Percentiles rank a stretch among this genome's conserved stretches.
phyloP scores from a whole-genome alignment of 495 filamentous ascomycete species.

The Poronia punctata region DNA sequence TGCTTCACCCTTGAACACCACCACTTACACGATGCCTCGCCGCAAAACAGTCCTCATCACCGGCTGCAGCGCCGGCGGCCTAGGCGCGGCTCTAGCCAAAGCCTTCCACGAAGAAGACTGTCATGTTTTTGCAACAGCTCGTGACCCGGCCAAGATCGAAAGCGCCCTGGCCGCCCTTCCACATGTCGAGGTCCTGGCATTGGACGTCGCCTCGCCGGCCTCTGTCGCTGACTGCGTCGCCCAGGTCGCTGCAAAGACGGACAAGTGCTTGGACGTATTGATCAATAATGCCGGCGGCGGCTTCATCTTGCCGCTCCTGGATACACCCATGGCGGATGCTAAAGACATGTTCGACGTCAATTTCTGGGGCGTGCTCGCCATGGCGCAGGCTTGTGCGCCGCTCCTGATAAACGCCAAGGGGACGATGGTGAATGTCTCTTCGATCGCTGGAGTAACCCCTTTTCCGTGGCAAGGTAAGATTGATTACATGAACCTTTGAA shows the following conservation, averaged over 20 bases:
- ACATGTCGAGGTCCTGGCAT: conserved; percentile 22
- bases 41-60: conserved; percentile 38
- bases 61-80: conserved; percentile 40
- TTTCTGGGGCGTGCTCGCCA: conserved; percentile 39
- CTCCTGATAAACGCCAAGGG: conserved; percentile 39
- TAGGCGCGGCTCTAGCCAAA: conserved; percentile 32
- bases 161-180: conserved; percentile 7
- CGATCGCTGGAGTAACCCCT: not conserved
- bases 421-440: conserved; percentile 35
- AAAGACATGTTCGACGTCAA: conserved; percentile 46
- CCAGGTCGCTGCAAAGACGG: conserved; percentile 10
- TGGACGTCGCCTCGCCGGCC: conserved; percentile 12
- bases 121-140: conserved; percentile 39
- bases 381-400: conserved; percentile 45
- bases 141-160: conserved; percentile 26
- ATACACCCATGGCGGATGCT: conserved; percentile 35
- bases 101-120: conserved; percentile 14
- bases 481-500: no score
- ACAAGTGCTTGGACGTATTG: conserved; percentile 37
- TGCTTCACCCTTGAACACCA: no score
- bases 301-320: conserved; percentile 34
- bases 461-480: not conserved
- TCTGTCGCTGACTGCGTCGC: conserved; percentile 7
- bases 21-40: no score
- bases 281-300: conserved; percentile 47